A percentile compares a stretch with the other conserved stretches of the same genome.
These are phyloP conservation scores for Erythrophleum fordii DNA, from an alignment of 306 rosid species.

Conservation along the genomic window DNA sequence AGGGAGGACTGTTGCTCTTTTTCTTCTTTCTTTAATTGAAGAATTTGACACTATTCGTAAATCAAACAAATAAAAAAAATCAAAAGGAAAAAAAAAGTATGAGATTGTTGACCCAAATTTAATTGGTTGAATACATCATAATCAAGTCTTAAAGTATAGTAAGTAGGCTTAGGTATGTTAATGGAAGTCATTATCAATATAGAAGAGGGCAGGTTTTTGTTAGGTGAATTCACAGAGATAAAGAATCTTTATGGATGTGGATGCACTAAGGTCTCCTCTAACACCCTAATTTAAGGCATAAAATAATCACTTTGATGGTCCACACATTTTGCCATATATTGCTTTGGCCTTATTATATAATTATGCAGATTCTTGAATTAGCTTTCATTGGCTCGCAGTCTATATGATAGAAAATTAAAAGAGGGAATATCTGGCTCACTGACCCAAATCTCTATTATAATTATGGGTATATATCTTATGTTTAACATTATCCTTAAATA, in stretches of 20 bases:
- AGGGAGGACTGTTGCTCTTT: constrained; percentile 38
- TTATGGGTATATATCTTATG: too few relatives aligned
- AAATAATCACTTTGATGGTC: constrained; percentile 30
- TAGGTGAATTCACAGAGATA: constrained; percentile 61
- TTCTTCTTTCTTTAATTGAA: constrained; percentile 14
- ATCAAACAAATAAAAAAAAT: constrained; percentile 6
- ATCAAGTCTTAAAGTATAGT: constrained; percentile 43
- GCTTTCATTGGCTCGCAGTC: not conserved
- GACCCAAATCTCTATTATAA: too few relatives aligned
- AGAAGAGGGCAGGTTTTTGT: constrained; percentile 83
- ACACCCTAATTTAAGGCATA: constrained; percentile 47
- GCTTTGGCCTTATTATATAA: not conserved
- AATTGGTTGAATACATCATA: constrained; percentile 29
- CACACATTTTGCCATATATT: constrained; percentile 18
- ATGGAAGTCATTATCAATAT: constrained; percentile 67
- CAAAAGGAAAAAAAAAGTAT: constrained; percentile 34
- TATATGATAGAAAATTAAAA: too few relatives aligned
- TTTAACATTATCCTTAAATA: too few relatives aligned
- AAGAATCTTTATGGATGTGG: constrained; percentile 51
- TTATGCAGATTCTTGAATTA: not conserved
- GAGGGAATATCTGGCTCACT: too few relatives aligned
- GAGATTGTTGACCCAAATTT: constrained; percentile 69
- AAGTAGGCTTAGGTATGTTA: constrained; percentile 46
- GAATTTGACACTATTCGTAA: constrained; percentile 30
- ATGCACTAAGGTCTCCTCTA: constrained; percentile 38